Percentiles rank a stretch among this genome's conserved stretches.
Evolutionary conservation across 2,329 filamentous ascomycete genomes (phyloP).

Genomic region (Camillea tinctor): DNA sequence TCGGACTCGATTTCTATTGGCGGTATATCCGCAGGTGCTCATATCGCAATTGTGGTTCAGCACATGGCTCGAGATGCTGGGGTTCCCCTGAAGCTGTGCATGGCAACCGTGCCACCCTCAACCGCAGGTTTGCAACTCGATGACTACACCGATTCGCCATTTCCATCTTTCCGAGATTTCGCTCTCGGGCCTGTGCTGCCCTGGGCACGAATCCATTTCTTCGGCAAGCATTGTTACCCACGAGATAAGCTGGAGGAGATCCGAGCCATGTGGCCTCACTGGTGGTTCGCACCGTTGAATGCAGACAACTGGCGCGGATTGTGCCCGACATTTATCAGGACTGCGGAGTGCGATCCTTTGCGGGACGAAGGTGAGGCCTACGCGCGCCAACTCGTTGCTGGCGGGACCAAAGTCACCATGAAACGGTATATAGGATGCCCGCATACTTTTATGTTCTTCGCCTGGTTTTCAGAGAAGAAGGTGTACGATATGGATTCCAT

Average conservation of each 20-base stretch:
- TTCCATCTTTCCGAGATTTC: slow-evolving; percentile 36
- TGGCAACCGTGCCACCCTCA: slow-evolving; percentile 34
- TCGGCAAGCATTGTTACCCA: slow-evolving; percentile 30
- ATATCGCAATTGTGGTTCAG: slow-evolving; percentile 36
- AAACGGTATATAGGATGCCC: slow-evolving; percentile 47
- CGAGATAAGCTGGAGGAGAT: slow-evolving; percentile 26
- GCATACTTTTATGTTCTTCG: slow-evolving; percentile 44
- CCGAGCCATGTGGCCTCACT: slow-evolving; percentile 29
- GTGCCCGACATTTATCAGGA: slow-evolving; percentile 35
- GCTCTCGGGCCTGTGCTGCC: slow-evolving; percentile 33
- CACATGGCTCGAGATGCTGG: slow-evolving; percentile 38
- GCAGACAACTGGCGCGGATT: slow-evolving; percentile 32
- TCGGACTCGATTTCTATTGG: slow-evolving; percentile 37
- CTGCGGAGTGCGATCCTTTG: slow-evolving; percentile 40
- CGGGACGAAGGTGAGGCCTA: slow-evolving; percentile 51
- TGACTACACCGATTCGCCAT: slow-evolving; percentile 35
- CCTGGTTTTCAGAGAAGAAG: slow-evolving; percentile 27
- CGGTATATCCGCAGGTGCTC: slow-evolving; percentile 38
- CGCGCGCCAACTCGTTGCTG: slow-evolving; percentile 39
- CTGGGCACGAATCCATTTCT: slow-evolving; percentile 36
- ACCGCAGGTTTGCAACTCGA: slow-evolving; percentile 28
- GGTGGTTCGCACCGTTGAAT: slow-evolving; percentile 35
- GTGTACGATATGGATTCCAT: slow-evolving; percentile 35
- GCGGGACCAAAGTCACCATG: slow-evolving; percentile 45
- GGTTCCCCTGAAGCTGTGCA: slow-evolving; percentile 35